phyloP scores from a whole-genome alignment of 257 asterid species.

The Fraxinus anomala region DNA sequence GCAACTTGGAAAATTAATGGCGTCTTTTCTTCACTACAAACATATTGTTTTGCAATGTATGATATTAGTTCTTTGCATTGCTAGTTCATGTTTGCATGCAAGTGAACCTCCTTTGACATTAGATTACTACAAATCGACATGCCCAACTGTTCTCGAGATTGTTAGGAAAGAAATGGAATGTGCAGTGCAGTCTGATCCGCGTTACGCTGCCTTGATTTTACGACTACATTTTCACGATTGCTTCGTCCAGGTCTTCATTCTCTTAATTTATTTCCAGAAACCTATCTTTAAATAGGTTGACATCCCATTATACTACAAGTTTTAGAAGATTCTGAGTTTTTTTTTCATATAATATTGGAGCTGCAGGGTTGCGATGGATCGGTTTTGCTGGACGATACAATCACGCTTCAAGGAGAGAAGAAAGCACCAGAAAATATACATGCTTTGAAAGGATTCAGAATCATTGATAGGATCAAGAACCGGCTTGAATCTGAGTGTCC shows the following conservation, averaged over 20 bases:
- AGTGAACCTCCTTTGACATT: slow-evolving; percentile 65
- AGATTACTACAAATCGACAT: slow-evolving; percentile 69
- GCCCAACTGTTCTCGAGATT: slow-evolving; percentile 61
- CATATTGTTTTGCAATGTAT: slow-evolving; percentile 37
- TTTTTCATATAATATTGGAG: not conserved
- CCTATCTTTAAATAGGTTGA: not conserved
- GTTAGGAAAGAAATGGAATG: slow-evolving; percentile 89
- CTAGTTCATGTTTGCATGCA: slow-evolving; percentile 33
- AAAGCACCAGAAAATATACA: slow-evolving; percentile 57
- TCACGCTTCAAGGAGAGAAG: slow-evolving; percentile 75
- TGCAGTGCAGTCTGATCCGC: slow-evolving; percentile 82
- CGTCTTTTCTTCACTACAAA: slow-evolving; percentile 31
- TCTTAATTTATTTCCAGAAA: not conserved
- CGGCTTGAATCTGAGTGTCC: slow-evolving; percentile 85
- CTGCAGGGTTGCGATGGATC: slow-evolving; percentile 88
- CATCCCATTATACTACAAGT: too few relatives aligned
- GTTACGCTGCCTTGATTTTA: slow-evolving; percentile 78
- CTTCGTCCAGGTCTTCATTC: slow-evolving; percentile 71
- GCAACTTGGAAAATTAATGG: slow-evolving; percentile 31
- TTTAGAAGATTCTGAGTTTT: not conserved
- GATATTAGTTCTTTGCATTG: slow-evolving; percentile 32
- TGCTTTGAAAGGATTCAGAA: slow-evolving; percentile 79
- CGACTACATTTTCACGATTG: slow-evolving; percentile 84
- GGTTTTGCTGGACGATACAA: slow-evolving; percentile 74
- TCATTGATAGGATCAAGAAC: slow-evolving; percentile 74